Percentiles rank a stretch among this genome's conserved stretches.
Evolutionary conservation across 495 filamentous ascomycete genomes (phyloP).

Genomic region (Talaromyces borbonicus): DNA sequence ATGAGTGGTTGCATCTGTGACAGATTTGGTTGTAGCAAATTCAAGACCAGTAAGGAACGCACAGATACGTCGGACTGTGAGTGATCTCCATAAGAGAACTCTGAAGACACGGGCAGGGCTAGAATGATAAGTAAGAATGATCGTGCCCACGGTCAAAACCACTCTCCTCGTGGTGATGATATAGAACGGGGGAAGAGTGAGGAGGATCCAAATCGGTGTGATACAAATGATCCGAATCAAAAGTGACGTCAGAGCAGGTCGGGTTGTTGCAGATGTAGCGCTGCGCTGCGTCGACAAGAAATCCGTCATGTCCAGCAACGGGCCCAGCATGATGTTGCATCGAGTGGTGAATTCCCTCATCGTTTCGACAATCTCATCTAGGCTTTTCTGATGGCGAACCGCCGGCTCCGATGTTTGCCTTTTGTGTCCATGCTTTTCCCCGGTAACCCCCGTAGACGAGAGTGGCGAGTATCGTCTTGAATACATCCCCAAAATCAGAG

Average conservation of each 20-base stretch:
- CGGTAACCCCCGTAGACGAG: conserved; percentile 71
- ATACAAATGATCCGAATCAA: conserved; percentile 83
- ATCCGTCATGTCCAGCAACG: conserved; percentile 77
- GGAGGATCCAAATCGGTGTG: conserved; percentile 74
- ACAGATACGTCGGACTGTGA: conserved; percentile 53
- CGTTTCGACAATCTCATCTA: conserved; percentile 95
- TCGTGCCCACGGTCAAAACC: conserved; percentile 65
- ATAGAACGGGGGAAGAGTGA: conserved; percentile 71
- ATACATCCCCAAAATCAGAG: conserved; percentile 87
- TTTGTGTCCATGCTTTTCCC: conserved; percentile 45
- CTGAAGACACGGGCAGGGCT: conserved; percentile 76
- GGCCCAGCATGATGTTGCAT: conserved; percentile 86
- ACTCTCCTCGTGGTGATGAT: conserved; percentile 84
- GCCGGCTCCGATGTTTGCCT: conserved; percentile 45
- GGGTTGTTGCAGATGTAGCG: conserved; percentile 82
- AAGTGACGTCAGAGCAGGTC: conserved; percentile 80
- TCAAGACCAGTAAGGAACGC: conserved; percentile 68
- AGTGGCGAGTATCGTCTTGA: conserved; percentile 79
- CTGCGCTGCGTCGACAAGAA: conserved; percentile 88
- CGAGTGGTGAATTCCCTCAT: conserved; percentile 77
- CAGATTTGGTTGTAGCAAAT: conserved; percentile 38
- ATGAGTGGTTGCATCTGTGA: conserved; percentile 14
- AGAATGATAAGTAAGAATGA: conserved; percentile 84
- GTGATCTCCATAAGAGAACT: conserved; percentile 84
- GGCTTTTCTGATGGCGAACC: conserved; percentile 67